Base-by-base conservation (phyloP, 345 rosid species). In the Eucalyptus marginata region DNA sequence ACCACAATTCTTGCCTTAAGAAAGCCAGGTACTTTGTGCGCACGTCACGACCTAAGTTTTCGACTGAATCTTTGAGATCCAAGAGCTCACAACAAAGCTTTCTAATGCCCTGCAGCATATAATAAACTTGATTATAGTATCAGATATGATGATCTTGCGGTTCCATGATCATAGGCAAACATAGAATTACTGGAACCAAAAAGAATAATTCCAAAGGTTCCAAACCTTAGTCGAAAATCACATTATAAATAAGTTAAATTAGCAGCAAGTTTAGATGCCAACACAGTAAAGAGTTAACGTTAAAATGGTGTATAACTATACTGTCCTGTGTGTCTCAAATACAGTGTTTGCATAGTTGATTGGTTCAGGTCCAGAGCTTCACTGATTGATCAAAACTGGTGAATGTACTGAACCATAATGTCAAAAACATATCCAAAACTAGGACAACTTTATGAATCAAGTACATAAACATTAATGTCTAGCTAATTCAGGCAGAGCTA, bases 11-110 rank as follows among this genome's bases (percentile, higher is more conserved):
- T 76, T 76, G 83, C 99, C 99, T 95, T 93, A 96, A 92, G 94
- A 98, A 98, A 91, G 99, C 96, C 89, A 94, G 90, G 90, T 94
- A 95, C 87, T 96, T 97, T 27, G 97, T 94, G 84, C 92, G 96
- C 94, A 93, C 93, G 92, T 98, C 95, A 88, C 98, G 97, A 84
- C 99, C 94, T 89, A 96, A 92, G 91, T 95, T 96, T 86, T 97
- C 99, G 81, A 96, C 99, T 12, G 98, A 96, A 96, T 97, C 99
- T 90, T 97, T 98, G 92, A 98, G 92, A 94, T 97, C 99, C 96
- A 98, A 90, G 89, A 98, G 97, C 95, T 98, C 99, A 90, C 98
- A 97, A 89, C 99, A 98, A 49, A 98, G 94, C 86, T 93, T 94
- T 92, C 99, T 94, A 91, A 98, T 95, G 86, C 98, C 99, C 99